A percentile compares a stretch with the other conserved stretches of the same genome.
These are phyloP conservation scores for Hordeum pubiflorum DNA, from an alignment of 202 grass and related monocot species.

Conservation along the genomic window DNA sequence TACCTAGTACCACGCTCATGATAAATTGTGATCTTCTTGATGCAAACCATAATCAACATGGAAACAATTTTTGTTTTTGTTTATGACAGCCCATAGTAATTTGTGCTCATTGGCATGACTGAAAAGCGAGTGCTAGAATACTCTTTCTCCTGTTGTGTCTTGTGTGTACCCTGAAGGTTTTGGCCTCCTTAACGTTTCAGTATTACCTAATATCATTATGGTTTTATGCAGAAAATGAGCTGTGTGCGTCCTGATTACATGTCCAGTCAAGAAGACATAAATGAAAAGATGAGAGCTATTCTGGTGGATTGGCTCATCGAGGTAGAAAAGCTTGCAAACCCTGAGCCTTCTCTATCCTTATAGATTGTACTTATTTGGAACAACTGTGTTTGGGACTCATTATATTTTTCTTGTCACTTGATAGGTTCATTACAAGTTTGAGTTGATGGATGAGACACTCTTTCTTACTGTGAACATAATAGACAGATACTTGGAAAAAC, in stretches of 20 bases:
- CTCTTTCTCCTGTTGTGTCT: neutral
- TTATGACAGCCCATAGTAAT: neutral
- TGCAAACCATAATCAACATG: neutral
- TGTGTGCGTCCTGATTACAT: slow-evolving; percentile 74
- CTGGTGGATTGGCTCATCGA: slow-evolving; percentile 85
- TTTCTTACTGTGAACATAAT: slow-evolving; percentile 91
- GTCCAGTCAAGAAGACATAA: slow-evolving; percentile 71
- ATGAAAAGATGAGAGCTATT: slow-evolving; percentile 88
- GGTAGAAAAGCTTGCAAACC: slow-evolving; percentile 37
- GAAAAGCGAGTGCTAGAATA: neutral
- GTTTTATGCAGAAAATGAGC: slow-evolving; percentile 46
- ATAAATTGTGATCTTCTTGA: neutral
- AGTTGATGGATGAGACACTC: slow-evolving; percentile 84
- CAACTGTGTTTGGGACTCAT: neutral
- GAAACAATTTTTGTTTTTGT: neutral
- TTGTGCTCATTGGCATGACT: neutral
- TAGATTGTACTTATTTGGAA: neutral
- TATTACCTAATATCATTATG: slow-evolving; percentile 5
- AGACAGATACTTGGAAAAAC: slow-evolving; percentile 80
- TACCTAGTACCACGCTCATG: neutral
- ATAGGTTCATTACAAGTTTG: slow-evolving; percentile 94
- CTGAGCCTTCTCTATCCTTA: neutral
- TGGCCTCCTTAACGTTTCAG: slow-evolving; percentile 14
- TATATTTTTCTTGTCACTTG: slow-evolving; percentile 16
- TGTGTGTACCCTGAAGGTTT: neutral